Conservation (phyloP, 1,284 basidiomycete species). For the Leccinum idahoense region DNA sequence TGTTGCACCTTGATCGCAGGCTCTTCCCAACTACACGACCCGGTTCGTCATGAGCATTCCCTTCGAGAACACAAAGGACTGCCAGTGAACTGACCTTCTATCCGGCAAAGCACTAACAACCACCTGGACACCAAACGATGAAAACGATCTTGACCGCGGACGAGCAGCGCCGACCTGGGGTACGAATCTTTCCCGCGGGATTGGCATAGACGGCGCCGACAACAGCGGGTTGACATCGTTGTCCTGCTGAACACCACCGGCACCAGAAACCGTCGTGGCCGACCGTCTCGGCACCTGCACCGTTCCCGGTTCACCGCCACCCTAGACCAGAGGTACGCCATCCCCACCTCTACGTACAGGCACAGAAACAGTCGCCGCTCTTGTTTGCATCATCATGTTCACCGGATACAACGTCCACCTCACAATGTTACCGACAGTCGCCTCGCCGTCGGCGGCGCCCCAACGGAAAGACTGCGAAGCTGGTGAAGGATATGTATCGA, state of each 20-base stretch:
- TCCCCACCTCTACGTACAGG: slow-evolving; percentile 22
- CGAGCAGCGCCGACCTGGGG: slow-evolving; percentile 47
- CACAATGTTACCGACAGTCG: slow-evolving; percentile 49
- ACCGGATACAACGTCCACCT: background rate
- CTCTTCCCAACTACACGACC: too few species aligned
- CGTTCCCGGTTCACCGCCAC: background rate
- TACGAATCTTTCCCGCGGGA: slow-evolving; percentile 59
- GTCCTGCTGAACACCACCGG: background rate
- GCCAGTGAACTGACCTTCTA: slow-evolving; percentile 23
- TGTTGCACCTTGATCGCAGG: too few species aligned
- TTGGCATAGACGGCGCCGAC: slow-evolving; percentile 20
- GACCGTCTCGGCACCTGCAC: slow-evolving; percentile 16
- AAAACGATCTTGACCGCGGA: slow-evolving; percentile 71
- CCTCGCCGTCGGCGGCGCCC: slow-evolving; percentile 7
- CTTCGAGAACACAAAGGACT: background rate
- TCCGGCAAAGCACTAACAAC: background rate
- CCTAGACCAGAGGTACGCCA: background rate
- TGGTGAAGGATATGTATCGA: too few species aligned
- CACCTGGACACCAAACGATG: slow-evolving; percentile 45
- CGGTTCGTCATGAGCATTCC: too few species aligned
- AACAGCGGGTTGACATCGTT: background rate
- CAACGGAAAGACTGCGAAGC: too few species aligned
- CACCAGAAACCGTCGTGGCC: background rate
- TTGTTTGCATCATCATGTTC: slow-evolving; percentile 15
- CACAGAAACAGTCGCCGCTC: slow-evolving; percentile 30